Percentiles rank a stretch among this genome's conserved stretches.
Evolutionary conservation across 306 rosid species (phyloP).

Genomic region (Prunus padus): DNA sequence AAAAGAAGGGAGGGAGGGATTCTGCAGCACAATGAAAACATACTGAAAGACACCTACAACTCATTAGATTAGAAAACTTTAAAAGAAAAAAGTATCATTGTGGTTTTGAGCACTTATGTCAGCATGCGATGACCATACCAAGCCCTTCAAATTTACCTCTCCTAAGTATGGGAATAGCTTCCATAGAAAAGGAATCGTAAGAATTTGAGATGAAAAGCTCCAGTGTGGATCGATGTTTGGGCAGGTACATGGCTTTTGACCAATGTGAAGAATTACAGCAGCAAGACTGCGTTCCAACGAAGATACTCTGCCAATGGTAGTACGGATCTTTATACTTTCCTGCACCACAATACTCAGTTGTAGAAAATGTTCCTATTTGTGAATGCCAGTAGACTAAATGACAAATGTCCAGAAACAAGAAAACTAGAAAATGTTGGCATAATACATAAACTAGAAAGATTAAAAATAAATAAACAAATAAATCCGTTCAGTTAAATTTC

Average conservation of each 20-base stretch:
- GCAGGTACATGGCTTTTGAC: constrained; percentile 74
- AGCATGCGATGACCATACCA: neutral
- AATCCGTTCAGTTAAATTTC: neutral
- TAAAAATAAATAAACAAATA: constrained; percentile 5
- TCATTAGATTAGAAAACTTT: neutral
- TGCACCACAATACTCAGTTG: constrained; percentile 42
- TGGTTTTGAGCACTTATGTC: constrained; percentile 6
- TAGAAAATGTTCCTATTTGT: constrained; percentile 10
- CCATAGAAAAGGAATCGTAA: constrained; percentile 88
- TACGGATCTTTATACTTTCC: constrained; percentile 42
- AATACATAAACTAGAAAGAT: neutral
- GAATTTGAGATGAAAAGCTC: constrained; percentile 89
- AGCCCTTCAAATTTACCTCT: constrained; percentile 52
- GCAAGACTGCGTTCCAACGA: constrained; percentile 74
- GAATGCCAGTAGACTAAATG: constrained; percentile 14
- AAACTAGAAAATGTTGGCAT: neutral
- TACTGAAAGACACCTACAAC: neutral
- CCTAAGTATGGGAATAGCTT: constrained; percentile 63
- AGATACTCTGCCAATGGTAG: constrained; percentile 41
- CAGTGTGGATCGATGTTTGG: constrained; percentile 52
- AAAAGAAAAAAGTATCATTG: neutral
- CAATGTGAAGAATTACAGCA: constrained; percentile 60
- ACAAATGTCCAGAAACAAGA: constrained; percentile 8
- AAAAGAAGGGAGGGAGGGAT: neutral
- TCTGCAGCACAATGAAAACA: neutral